These are phyloP conservation scores for Gymnopus androsaceus DNA, from an alignment of 1,284 basidiomycete species.

Conservation along the genomic window DNA sequence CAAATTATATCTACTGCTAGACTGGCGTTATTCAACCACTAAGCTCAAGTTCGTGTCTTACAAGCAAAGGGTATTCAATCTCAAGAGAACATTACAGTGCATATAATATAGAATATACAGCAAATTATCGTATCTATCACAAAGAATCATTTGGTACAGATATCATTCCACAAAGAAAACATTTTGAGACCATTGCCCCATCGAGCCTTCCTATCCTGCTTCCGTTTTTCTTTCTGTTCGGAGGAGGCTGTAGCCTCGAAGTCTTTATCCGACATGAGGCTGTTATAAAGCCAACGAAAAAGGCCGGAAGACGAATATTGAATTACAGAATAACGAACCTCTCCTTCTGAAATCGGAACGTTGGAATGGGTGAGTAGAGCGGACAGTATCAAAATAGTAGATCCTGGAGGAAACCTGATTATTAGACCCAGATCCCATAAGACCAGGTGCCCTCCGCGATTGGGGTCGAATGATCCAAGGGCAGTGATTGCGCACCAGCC, in stretches of 20 bases:
- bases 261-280: neutral
- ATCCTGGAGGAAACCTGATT: too few species aligned
- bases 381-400: neutral
- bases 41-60: too few species aligned
- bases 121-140: too few species aligned
- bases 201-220: neutral
- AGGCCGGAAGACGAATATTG: constrained; percentile 2
- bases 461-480: constrained; percentile 1
- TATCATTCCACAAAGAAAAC: neutral
- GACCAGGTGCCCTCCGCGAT: neutral
- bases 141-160: too few species aligned
- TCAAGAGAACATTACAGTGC: too few species aligned
- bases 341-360: neutral
- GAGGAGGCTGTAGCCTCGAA: neutral
- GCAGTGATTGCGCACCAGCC: constrained; percentile 6
- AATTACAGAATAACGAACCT: neutral
- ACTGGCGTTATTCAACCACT: too few species aligned
- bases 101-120: neutral
- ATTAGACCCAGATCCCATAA: constrained; percentile 6
- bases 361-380: constrained; percentile 1
- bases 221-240: neutral
- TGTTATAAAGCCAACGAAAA: constrained; percentile 4
- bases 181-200: neutral
- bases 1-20: too few species aligned
- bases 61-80: too few species aligned